phyloP scores from a whole-genome alignment of 2,329 filamentous ascomycete species.

The Talaromyces amestolkiae region DNA sequence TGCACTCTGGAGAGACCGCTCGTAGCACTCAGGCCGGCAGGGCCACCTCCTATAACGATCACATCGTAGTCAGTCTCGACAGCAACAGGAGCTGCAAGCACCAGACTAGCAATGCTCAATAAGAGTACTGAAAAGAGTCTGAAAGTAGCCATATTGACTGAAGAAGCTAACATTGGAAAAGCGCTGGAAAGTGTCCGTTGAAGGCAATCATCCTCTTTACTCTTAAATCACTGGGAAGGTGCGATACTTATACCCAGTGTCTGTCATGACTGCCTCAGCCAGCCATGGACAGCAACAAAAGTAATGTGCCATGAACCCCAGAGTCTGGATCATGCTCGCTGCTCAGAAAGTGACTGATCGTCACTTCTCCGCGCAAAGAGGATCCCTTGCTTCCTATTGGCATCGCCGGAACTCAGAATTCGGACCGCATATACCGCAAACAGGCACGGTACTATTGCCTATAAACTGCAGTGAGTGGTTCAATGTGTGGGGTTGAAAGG shows the following conservation, averaged over 20 bases:
- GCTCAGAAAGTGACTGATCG: neutral
- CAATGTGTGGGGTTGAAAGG: neutral
- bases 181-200: neutral
- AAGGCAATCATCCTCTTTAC: neutral
- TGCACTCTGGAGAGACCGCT: constrained; percentile 60
- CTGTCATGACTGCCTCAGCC: neutral
- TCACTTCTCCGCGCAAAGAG: neutral
- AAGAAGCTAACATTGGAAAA: neutral
- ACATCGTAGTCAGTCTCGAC: constrained; percentile 50
- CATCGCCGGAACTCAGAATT: neutral
- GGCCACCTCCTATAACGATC: constrained; percentile 59
- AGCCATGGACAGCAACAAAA: neutral
- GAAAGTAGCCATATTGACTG: constrained; percentile 1
- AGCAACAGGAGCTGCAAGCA: neutral
- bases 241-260: neutral
- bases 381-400: neutral
- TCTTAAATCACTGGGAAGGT: neutral
- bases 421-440: neutral
- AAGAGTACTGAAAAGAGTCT: neutral
- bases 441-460: neutral
- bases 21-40: constrained; percentile 53
- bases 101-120: neutral
- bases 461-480: neutral
- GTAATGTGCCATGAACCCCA: neutral
- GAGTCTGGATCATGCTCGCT: neutral